Percentiles rank a stretch among this genome's conserved stretches.
These are phyloP conservation scores for Serendipita vermifera DNA, from an alignment of 768 basidiomycete species.

Conservation along the genomic window DNA sequence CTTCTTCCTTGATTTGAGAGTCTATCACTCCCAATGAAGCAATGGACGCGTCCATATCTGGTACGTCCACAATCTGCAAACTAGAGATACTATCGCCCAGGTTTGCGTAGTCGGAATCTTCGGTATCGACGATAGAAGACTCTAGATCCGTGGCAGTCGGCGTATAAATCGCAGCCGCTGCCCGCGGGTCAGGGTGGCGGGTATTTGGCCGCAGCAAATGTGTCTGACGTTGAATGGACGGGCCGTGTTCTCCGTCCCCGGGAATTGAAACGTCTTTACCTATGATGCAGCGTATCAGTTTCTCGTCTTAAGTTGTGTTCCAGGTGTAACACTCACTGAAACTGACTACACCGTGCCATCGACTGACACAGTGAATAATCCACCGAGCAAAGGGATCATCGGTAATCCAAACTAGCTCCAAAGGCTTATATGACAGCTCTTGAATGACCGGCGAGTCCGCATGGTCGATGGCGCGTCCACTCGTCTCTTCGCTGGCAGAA, in stretches of 20 bases:
- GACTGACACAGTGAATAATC: conserved; percentile 69
- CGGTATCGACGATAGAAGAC: conserved; percentile 23
- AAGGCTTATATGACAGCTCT: conserved; percentile 54
- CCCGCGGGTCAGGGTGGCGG: conserved; percentile 40
- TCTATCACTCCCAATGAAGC: neutral
- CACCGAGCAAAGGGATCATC: conserved; percentile 62
- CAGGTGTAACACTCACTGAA: conserved; percentile 44
- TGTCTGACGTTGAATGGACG: conserved; percentile 46
- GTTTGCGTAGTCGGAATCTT: conserved; percentile 9
- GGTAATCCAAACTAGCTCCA: conserved; percentile 62
- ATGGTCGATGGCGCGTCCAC: conserved; percentile 37
- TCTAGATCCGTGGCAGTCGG: conserved; percentile 61
- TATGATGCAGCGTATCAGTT: conserved; percentile 11
- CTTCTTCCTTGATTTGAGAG: neutral
- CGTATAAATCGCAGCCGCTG: conserved; percentile 40
- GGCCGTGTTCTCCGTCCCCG: too few relatives aligned
- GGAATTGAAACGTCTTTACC: conserved; percentile 27
- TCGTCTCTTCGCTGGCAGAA: conserved; percentile 31
- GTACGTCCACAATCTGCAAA: neutral
- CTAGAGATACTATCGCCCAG: conserved; percentile 4
- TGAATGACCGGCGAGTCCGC: conserved; percentile 34
- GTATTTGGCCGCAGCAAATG: conserved; percentile 71
- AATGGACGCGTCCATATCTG: neutral
- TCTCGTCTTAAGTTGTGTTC: neutral
- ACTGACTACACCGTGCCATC: conserved; percentile 67